Percentiles rank a stretch among this genome's conserved stretches.
These are phyloP conservation scores for Aspergillus panamensis DNA, from an alignment of 495 filamentous ascomycete genomes.

Conservation along the genomic window DNA sequence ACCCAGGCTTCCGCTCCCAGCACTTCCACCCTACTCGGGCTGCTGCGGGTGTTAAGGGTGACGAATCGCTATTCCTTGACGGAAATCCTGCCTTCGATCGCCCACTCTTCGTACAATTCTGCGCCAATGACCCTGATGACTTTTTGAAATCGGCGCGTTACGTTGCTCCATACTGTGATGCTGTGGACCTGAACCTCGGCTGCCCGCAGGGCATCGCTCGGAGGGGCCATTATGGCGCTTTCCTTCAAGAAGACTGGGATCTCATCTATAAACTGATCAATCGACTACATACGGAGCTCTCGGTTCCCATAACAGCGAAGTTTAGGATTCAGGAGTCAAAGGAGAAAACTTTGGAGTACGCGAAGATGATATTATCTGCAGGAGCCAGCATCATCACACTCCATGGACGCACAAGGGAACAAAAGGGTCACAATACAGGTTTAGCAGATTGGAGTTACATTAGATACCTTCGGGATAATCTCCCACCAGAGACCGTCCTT, in stretches of 20 bases:
- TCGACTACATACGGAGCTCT: conserved; percentile 64
- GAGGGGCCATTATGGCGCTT: conserved; percentile 88
- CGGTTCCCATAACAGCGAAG: conserved; percentile 88
- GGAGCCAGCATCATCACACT: conserved; percentile 92
- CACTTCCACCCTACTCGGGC: conserved; percentile 70
- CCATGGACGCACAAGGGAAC: conserved; percentile 83
- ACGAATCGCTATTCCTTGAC: conserved; percentile 61
- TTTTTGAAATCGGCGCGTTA: conserved; percentile 72
- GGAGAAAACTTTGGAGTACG: conserved; percentile 85
- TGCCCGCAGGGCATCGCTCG: conserved; percentile 95
- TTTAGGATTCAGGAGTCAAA: conserved; percentile 85
- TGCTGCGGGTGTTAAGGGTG: conserved; percentile 28
- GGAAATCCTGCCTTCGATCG: conserved; percentile 80
- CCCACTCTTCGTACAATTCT: conserved; percentile 94
- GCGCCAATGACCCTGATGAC: conserved; percentile 79
- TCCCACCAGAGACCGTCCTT: conserved; percentile 84
- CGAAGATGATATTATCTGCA: conserved; percentile 78
- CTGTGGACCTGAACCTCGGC: conserved; percentile 95
- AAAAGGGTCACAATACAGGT: conserved; percentile 95
- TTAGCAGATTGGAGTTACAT: conserved; percentile 88
- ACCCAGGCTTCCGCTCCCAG: conserved; percentile 66
- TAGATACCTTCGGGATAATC: conserved; percentile 73
- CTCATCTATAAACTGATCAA: conserved; percentile 77
- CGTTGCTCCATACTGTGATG: conserved; percentile 83
- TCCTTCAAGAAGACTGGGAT: conserved; percentile 88